Percentiles rank a stretch among this genome's conserved stretches.
Evolutionary conservation across 1,284 basidiomycete genomes (phyloP).

Genomic region (Apiotrichum akiyoshidainum): DNA sequence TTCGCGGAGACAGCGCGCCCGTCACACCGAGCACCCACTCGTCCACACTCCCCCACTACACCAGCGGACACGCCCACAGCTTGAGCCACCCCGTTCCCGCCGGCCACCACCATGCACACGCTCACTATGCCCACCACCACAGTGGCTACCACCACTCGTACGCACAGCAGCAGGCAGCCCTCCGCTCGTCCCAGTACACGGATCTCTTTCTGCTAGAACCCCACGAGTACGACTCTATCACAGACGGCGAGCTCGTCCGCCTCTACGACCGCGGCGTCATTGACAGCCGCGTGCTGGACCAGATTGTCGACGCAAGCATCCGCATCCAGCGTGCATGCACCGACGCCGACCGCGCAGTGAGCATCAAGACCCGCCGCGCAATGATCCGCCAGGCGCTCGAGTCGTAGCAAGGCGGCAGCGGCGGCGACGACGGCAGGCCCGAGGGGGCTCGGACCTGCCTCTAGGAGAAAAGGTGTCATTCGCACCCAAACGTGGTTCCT

Average conservation of each 20-base stretch:
- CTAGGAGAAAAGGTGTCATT: no score
- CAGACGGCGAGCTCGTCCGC: constrained; percentile 23
- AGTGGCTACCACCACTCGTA: not conserved
- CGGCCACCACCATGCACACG: not conserved
- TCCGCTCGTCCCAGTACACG: constrained; percentile 16
- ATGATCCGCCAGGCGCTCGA: constrained; percentile 25
- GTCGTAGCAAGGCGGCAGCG: constrained; percentile 3
- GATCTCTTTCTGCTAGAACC: constrained; percentile 24
- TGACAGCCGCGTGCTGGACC: constrained; percentile 18
- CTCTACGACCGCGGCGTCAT: constrained; percentile 23
- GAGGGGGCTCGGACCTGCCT: no score
- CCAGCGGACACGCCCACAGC: not conserved
- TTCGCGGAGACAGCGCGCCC: constrained; percentile 1
- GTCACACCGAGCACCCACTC: constrained; percentile 1
- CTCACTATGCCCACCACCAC: not conserved
- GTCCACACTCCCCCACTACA: not conserved
- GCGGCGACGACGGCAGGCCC: not conserved
- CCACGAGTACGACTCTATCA: constrained; percentile 26
- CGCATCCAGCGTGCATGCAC: constrained; percentile 25
- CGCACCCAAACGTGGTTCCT: no score
- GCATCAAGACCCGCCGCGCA: constrained; percentile 24
- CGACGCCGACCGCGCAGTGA: constrained; percentile 21
- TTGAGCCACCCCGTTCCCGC: not conserved
- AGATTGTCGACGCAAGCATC: constrained; percentile 24
- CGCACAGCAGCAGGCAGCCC: constrained; percentile 2